phyloP scores from a whole-genome alignment of 2,329 filamentous ascomycete species.

The Capronia americana region DNA sequence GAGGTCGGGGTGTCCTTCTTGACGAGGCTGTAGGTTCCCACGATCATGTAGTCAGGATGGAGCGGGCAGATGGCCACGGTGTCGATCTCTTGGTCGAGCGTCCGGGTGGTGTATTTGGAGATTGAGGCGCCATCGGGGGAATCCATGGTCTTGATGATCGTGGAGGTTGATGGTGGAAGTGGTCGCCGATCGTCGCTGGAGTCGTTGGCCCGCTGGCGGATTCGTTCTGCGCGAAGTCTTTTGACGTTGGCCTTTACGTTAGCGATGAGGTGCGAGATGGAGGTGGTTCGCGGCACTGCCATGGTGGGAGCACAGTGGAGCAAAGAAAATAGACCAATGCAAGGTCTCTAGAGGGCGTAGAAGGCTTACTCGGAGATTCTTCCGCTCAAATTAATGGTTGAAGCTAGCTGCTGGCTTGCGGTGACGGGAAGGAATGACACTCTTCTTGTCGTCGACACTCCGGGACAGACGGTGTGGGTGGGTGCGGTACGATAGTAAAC shows the following conservation, averaged over 20 bases:
- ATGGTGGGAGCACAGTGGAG: conserved; percentile 8
- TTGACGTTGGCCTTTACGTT: conserved; percentile 27
- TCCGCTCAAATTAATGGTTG: neutral
- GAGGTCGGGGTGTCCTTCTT: conserved; percentile 23
- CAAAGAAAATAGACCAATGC: neutral
- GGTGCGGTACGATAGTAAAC: too few species aligned
- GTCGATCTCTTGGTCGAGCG: conserved; percentile 36
- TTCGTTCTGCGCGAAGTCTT: conserved; percentile 13
- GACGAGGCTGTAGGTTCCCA: conserved; percentile 38
- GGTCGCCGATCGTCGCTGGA: neutral
- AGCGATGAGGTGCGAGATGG: conserved; percentile 27
- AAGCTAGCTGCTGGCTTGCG: neutral
- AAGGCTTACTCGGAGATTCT: neutral
- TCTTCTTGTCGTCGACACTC: too few species aligned
- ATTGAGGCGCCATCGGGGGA: neutral
- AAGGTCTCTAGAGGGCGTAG: neutral
- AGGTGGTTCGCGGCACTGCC: conserved; percentile 13
- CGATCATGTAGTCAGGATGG: conserved; percentile 36
- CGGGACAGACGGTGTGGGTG: too few species aligned
- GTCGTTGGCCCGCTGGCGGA: neutral
- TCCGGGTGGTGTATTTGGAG: conserved; percentile 27
- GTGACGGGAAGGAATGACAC: neutral
- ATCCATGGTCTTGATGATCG: conserved; percentile 17
- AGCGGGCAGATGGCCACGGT: conserved; percentile 34
- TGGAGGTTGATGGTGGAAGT: neutral